Base-by-base conservation (phyloP, 2,329 filamentous ascomycete species). In the Pyrenochaeta sp. region DNA sequence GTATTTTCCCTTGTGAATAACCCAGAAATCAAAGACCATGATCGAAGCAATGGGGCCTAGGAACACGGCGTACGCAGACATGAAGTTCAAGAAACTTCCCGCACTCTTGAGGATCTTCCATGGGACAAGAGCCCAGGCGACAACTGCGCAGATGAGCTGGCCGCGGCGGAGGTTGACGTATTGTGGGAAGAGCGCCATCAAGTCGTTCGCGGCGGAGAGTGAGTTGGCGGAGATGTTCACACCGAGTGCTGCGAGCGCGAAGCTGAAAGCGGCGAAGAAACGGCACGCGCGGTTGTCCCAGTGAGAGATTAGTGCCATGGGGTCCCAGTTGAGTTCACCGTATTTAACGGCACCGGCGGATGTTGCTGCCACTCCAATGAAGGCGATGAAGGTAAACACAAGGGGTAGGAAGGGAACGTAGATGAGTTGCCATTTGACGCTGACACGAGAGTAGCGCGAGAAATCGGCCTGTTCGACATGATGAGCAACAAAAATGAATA, bases 21-120 rank as follows among this genome's bases (percentile, higher is more conserved):
- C 67, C 85, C 86, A 89, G 67, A 84, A 89, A 63, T 90, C 87
- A 12, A 81, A 81, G 0, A 83, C 78, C 77, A 89, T 83, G 61
- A 90, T 86, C 0, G 83, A 83, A 0, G 86, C 85, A 56, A 90
- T 87, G 0, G 88, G 87, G 0, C 85, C 87, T 0, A 90, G 78
- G 75, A 91, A 90, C 39, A 90, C 82, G 1, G 84, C 83, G 71
- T 89, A 88, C 0, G 87, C 88, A 43, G 83, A 81, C 83, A 91
- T 89, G 75, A 91, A 91, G 43, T 84, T 82, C 3, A 82, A 65
- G 46, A 82, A 81, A 13, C 66, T 75, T 10, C 73, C 70, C 2
- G 80, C 80, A 36, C 73, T 76, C 32, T 69, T 75, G 5, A 82
- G 70, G 50, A 82, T 82, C 68, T 81, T 79, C 81, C 81, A 82